A percentile compares a stretch with the other conserved stretches of the same genome.
phyloP scores from a whole-genome alignment of 2,329 filamentous ascomycete genomes.

The Thielaviopsis cerberus region DNA sequence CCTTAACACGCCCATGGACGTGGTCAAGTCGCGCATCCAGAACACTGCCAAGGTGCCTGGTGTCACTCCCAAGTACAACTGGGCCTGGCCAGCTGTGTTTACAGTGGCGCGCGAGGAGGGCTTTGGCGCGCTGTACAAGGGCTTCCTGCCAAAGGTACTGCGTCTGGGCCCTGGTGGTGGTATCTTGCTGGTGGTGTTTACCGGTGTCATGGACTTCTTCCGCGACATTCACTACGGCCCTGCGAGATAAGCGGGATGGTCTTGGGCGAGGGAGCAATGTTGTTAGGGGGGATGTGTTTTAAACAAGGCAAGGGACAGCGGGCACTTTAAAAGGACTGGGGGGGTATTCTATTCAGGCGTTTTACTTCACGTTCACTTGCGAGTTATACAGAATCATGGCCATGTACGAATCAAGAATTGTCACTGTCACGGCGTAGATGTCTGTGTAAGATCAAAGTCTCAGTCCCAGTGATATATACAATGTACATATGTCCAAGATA shows the following conservation, averaged over 20 bases:
- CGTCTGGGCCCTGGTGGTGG: conserved; percentile 37
- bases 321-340: conserved; percentile 3
- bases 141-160: conserved; percentile 79
- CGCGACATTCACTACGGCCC: conserved; percentile 32
- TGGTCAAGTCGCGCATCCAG: conserved; percentile 95
- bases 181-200: conserved; percentile 70
- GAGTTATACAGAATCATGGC: conserved; percentile 1
- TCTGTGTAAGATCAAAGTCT: no score
- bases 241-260: conserved; percentile 3
- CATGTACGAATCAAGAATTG: conserved; percentile 7
- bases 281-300: neutral
- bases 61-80: conserved; percentile 84
- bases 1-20: conserved; percentile 88
- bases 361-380: conserved; percentile 1
- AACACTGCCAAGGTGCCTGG: conserved; percentile 77
- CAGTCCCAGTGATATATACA: neutral
- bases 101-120: conserved; percentile 89
- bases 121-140: conserved; percentile 84
- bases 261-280: neutral
- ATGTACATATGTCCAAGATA: neutral
- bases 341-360: conserved; percentile 8
- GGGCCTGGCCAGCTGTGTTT: conserved; percentile 75
- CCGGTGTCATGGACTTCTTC: conserved; percentile 87
- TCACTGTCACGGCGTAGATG: conserved; percentile 2
- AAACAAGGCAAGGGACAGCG: neutral